These are phyloP conservation scores for Kuraishia piskuri DNA, from an alignment of 805 yeast genomes.

Conservation along the genomic window DNA sequence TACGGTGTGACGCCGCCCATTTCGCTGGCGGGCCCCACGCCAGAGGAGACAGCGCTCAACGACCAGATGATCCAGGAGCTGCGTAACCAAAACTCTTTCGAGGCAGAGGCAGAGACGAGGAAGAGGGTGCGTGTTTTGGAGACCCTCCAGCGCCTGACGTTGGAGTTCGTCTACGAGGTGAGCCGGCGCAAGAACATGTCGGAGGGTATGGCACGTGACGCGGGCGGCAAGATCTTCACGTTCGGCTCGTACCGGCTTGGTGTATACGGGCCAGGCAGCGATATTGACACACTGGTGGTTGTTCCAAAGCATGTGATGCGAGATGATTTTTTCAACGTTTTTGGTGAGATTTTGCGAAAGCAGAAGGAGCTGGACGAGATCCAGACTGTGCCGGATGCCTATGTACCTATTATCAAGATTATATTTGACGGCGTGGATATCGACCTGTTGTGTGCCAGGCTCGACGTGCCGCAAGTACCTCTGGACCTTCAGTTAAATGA, in stretches of 20 bases:
- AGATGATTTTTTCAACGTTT: conserved; percentile 81
- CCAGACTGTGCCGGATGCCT: conserved; percentile 92
- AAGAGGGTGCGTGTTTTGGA: conserved; percentile 71
- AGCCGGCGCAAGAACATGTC: conserved; percentile 82
- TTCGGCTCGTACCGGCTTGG: conserved; percentile 93
- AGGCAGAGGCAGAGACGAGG: conserved; percentile 73
- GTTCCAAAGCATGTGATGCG: conserved; percentile 93
- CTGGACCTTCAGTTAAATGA: conserved; percentile 65
- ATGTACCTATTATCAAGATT: conserved; percentile 91
- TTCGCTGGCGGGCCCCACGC: conserved; percentile 77
- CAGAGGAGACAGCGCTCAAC: conserved; percentile 68
- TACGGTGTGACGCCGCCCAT: conserved; percentile 81
- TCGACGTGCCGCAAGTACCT: conserved; percentile 83
- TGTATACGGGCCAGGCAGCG: conserved; percentile 97
- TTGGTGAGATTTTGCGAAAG: conserved; percentile 57
- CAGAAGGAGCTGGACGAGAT: conserved; percentile 86
- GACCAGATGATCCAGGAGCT: conserved; percentile 72
- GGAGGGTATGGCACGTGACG: conserved; percentile 95
- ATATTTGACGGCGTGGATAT: conserved; percentile 88
- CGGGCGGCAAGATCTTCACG: conserved; percentile 96
- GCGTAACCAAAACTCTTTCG: conserved; percentile 81
- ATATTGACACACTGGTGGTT: conserved; percentile 93
- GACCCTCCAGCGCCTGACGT: conserved; percentile 61
- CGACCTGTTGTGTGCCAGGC: conserved; percentile 78
- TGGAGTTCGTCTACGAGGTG: conserved; percentile 78